Percentiles rank a stretch among this genome's conserved stretches.
Conservation (phyloP, 805 yeast species). For the Yamadazyma akitaensis region DNA sequence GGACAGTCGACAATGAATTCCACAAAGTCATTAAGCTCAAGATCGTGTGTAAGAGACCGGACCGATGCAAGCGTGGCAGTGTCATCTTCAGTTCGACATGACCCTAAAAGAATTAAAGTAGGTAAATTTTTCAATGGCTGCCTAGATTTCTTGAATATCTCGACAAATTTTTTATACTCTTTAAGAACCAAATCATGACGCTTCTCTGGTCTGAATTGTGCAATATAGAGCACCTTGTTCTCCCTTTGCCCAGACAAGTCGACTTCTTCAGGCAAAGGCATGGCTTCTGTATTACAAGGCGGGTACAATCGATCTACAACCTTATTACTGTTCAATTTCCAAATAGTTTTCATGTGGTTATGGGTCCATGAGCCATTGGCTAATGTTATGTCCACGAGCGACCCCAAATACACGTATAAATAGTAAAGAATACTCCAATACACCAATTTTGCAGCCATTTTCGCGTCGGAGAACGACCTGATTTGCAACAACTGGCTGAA, state of each 20-base stretch:
- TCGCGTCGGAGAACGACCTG: slow-evolving; percentile 25
- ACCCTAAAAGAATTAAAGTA: slow-evolving; percentile 73
- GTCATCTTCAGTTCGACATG: slow-evolving; percentile 72
- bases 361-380: slow-evolving; percentile 93
- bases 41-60: slow-evolving; percentile 33
- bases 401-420: slow-evolving; percentile 64
- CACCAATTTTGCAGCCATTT: slow-evolving; percentile 36
- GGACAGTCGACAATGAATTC: slow-evolving; percentile 73
- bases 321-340: slow-evolving; percentile 47
- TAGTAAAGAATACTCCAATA: slow-evolving; percentile 74
- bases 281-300: slow-evolving; percentile 72
- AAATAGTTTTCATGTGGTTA: slow-evolving; percentile 64
- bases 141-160: slow-evolving; percentile 17
- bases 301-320: slow-evolving; percentile 65
- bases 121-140: slow-evolving; percentile 34
- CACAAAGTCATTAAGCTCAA: slow-evolving; percentile 29
- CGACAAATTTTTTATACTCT: slow-evolving; percentile 59
- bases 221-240: slow-evolving; percentile 56
- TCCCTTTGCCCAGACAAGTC: slow-evolving; percentile 23
- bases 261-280: neutral
- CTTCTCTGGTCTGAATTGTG: slow-evolving; percentile 95
- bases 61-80: slow-evolving; percentile 53
- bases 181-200: slow-evolving; percentile 70
- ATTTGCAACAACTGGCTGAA: slow-evolving; percentile 17
- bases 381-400: slow-evolving; percentile 59